phyloP scores from a whole-genome alignment of 148 eudicot species.

The Rhododendron simsii region DNA sequence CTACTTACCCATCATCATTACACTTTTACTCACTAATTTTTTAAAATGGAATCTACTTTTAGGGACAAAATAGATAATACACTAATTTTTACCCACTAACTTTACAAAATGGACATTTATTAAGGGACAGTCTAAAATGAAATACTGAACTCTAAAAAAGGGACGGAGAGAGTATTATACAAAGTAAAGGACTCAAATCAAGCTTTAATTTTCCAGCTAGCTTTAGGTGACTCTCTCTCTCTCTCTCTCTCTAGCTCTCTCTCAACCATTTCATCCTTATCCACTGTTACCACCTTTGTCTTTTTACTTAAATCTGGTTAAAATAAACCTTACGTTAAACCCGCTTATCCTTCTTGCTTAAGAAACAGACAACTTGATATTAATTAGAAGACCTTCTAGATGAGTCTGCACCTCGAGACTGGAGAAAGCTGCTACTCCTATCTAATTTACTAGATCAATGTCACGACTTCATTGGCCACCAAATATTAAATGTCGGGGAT shows the following conservation, averaged over 20 bases:
- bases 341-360: slow-evolving; percentile 14
- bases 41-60: too few relatives aligned
- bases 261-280: slow-evolving; percentile 16
- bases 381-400: neutral
- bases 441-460: neutral
- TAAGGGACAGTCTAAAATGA: too few relatives aligned
- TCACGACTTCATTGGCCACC: neutral
- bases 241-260: neutral
- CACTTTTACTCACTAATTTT: too few relatives aligned
- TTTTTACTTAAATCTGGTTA: slow-evolving; percentile 11
- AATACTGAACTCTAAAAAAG: too few relatives aligned
- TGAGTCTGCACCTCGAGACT: slow-evolving; percentile 1
- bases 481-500: neutral
- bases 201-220: neutral
- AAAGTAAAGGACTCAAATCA: neutral
- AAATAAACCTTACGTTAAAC: neutral
- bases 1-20: too few relatives aligned
- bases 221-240: slow-evolving; percentile 3
- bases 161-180: too few relatives aligned
- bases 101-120: too few relatives aligned
- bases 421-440: neutral
- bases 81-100: too few relatives aligned
- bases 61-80: too few relatives aligned
- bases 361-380: slow-evolving; percentile 18
- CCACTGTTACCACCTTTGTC: slow-evolving; percentile 17